Evolutionary conservation across 257 asterid species (phyloP).

Genomic region (Capsicum rhomboideum): DNA sequence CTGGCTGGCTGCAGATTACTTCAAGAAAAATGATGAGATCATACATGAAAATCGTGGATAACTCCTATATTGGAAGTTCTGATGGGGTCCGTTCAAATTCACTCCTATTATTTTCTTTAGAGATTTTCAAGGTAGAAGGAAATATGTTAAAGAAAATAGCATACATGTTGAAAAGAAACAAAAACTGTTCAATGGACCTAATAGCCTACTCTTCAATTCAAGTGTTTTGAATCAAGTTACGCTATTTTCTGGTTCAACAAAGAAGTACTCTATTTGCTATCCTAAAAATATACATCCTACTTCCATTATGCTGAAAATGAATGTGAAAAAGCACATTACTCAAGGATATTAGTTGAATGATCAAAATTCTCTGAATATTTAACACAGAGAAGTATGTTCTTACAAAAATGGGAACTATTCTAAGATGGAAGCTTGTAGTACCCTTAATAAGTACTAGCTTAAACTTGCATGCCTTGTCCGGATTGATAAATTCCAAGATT

Average conservation of each 20-base stretch:
- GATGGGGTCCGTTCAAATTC: slow-evolving; percentile 32
- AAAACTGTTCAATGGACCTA: not conserved
- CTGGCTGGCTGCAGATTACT: slow-evolving; percentile 21
- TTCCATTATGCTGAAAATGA: not conserved
- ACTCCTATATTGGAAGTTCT: slow-evolving; percentile 46
- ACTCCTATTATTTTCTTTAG: not conserved
- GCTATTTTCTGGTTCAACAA: not conserved
- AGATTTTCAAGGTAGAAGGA: too few relatives aligned
- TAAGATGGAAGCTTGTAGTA: not conserved
- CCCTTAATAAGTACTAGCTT: not conserved
- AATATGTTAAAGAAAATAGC: too few relatives aligned
- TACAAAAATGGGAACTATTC: not conserved
- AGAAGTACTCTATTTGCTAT: not conserved
- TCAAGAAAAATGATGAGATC: slow-evolving; percentile 37
- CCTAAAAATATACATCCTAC: not conserved
- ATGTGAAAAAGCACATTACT: not conserved
- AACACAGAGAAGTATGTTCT: not conserved
- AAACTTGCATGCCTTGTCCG: not conserved
- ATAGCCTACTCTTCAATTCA: not conserved
- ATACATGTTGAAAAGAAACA: not conserved
- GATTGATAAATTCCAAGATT: not conserved
- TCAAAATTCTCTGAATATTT: not conserved
- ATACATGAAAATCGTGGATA: slow-evolving; percentile 49
- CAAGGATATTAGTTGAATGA: not conserved
- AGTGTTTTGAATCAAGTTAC: not conserved